Percentiles rank a stretch among this genome's conserved stretches.
Evolutionary conservation across 2,329 filamentous ascomycete species (phyloP).

Genomic region (Cercospora sojina): DNA sequence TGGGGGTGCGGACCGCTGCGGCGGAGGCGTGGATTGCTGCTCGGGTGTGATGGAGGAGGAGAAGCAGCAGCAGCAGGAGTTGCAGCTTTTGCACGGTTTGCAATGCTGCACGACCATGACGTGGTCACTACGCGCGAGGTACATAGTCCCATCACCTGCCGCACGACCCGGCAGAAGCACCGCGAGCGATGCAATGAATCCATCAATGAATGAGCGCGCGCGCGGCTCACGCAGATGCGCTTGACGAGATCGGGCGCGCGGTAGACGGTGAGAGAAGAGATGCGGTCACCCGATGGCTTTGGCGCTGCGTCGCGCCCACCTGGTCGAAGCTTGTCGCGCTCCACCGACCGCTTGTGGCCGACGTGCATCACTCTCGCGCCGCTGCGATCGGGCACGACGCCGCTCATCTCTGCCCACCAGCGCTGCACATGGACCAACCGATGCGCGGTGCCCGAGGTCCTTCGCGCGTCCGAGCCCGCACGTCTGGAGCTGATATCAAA

Average conservation of each 20-base stretch:
- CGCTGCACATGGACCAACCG: not conserved
- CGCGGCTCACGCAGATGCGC: too few species aligned
- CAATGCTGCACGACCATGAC: not conserved
- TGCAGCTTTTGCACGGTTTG: not conserved
- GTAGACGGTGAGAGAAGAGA: not conserved
- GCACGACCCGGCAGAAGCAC: conserved; percentile 1
- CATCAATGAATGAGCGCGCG: too few species aligned
- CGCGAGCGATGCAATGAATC: too few species aligned
- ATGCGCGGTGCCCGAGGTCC: not conserved
- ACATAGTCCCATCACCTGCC: not conserved
- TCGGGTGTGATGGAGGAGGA: not conserved
- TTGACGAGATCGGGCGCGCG: not conserved
- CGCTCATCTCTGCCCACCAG: not conserved
- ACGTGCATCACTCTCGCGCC: not conserved
- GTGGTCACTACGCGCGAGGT: not conserved
- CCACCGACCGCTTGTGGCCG: not conserved
- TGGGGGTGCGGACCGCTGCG: not conserved
- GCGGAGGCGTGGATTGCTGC: not conserved
- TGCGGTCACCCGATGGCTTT: conserved; percentile 5
- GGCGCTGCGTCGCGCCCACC: not conserved
- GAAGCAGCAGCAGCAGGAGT: too few species aligned
- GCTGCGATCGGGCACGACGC: not conserved
- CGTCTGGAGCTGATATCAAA: not conserved
- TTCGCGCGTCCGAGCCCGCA: not conserved
- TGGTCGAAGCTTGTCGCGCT: not conserved